Base-by-base conservation (phyloP, 176 grass and related monocot genomes). In the Rhynchospora tenuis region DNA sequence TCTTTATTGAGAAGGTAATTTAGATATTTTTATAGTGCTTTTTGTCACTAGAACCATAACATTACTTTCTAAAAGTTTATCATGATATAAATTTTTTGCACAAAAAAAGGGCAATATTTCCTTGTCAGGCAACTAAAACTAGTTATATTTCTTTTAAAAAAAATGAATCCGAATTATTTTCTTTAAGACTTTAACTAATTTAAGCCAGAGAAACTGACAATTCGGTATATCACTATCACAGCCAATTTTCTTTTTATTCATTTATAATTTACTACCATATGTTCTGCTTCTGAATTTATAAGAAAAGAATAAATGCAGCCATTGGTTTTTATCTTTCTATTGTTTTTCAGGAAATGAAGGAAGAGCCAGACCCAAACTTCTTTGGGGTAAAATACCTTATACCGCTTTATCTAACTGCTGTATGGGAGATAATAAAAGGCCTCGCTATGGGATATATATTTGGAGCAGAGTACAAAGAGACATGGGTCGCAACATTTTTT, bases 281-380 rank as follows among this genome's bases (percentile, higher is more conserved):
- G 22, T 52, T 75, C 5, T 17, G 20, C 23, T 74, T 74, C 0
- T 9, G 15, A 50, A 13, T 51, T 75, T 51, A 54, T 28, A 11
- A 54, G 24, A 24, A 23, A 24, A 61, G 9, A 61, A 61, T 23
- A 61, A 33, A n/a, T n/a, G n/a, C n/a, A n/a, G n/a, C n/a, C n/a
- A n/a, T n/a, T n/a, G n/a, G n/a, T n/a, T n/a, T n/a, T n/a, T n/a
- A n/a, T 63, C 31, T 31, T 29, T 59, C 12, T 47, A 33, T 56
- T 31, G 62, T 28, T 65, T 23, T 51, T 27, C 72, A 80, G 80
- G 17, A 65, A 19, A 83, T 90, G 16, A 90, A 87, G 0, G 93
- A 84, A 9, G 92, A 95, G 16, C 95, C 95, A 6, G 88, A 98
- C 61, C 77, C 73, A 1, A 98, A 98, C 42, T 98, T 91, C 87